phyloP scores from a whole-genome alignment of 345 rosid species.

The Citrus inodora region DNA sequence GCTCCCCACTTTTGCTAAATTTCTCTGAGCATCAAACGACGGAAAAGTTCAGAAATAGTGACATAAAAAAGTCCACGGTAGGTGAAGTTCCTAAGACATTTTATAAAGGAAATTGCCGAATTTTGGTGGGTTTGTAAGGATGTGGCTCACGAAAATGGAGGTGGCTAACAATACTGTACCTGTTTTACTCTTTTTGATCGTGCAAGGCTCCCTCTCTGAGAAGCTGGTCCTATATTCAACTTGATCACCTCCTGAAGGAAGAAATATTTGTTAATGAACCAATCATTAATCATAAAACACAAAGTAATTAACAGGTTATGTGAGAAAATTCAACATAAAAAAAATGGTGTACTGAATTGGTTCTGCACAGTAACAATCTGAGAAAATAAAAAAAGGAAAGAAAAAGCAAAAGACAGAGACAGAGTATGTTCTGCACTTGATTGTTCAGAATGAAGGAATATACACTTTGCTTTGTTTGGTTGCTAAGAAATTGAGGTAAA shows the following conservation, averaged over 20 bases:
- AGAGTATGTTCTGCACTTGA: background rate
- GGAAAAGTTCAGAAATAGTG: background rate
- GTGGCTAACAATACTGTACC: conserved; percentile 34
- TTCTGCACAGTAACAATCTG: background rate
- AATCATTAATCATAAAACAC: conserved; percentile 4
- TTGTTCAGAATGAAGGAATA: conserved; percentile 1
- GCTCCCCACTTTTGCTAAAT: conserved; percentile 66
- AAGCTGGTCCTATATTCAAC: conserved; percentile 68
- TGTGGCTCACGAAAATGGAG: background rate
- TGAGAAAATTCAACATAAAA: background rate
- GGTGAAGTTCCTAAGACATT: conserved; percentile 4
- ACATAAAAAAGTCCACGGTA: background rate
- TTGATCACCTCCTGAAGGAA: conserved; percentile 47
- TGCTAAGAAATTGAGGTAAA: conserved; percentile 6
- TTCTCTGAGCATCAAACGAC: conserved; percentile 53
- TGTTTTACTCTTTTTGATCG: conserved; percentile 83
- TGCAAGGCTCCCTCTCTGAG: conserved; percentile 76
- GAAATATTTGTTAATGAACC: conserved; percentile 9
- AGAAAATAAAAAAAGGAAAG: background rate
- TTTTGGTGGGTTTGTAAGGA: background rate
- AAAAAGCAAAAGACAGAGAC: background rate
- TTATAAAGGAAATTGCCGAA: background rate
- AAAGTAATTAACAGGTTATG: too few relatives aligned
- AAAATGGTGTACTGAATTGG: background rate
- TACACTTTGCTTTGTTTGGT: conserved; percentile 8